phyloP scores from a whole-genome alignment of 177 flowering plant genomes.

The Telopea speciosissima region DNA sequence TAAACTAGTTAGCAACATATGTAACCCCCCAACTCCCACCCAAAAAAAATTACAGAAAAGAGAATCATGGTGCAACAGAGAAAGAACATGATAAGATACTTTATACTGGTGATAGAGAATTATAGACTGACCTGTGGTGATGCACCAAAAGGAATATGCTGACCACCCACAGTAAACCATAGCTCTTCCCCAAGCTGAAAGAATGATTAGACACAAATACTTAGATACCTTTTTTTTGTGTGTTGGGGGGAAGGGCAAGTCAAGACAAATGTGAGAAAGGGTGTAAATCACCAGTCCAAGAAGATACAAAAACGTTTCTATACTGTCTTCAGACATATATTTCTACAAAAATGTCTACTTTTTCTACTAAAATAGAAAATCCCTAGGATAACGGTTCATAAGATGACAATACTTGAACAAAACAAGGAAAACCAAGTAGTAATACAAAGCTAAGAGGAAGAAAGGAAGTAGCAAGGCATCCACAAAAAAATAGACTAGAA shows the following conservation, averaged over 20 bases:
- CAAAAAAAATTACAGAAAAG: background rate
- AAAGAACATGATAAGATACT: background rate
- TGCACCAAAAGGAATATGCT: background rate
- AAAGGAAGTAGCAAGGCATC: background rate
- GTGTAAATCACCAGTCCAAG: background rate
- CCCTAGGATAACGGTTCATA: background rate
- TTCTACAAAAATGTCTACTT: background rate
- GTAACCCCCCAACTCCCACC: background rate
- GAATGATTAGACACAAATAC: conserved; percentile 8
- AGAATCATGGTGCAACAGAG: background rate
- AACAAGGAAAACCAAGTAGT: background rate
- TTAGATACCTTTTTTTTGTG: background rate
- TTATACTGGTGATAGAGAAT: background rate
- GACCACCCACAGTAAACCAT: conserved; percentile 30
- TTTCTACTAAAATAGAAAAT: background rate
- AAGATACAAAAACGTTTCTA: too few species aligned
- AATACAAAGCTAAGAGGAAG: background rate
- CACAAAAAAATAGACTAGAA: background rate
- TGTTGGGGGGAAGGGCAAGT: too few species aligned
- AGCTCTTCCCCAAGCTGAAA: conserved; percentile 83
- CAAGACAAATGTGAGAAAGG: background rate
- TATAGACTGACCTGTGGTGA: background rate
- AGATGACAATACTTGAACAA: background rate
- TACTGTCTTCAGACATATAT: too few species aligned
- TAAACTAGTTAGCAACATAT: background rate